Conservation (phyloP, 805 yeast genomes). For the Saccharomycopsis selenospora region DNA sequence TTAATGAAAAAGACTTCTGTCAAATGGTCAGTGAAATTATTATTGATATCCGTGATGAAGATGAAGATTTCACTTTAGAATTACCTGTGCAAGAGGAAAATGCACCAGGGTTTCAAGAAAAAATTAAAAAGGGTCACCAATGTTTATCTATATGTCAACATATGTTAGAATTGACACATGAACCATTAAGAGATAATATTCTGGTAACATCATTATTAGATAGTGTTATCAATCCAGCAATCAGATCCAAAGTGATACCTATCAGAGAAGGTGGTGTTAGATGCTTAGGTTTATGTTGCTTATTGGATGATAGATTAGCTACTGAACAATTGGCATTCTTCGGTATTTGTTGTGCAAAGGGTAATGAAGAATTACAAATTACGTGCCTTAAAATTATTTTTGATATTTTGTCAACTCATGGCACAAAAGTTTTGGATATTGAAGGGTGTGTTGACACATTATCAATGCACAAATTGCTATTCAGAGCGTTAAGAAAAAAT, state of each 20-base stretch:
- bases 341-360: slow-evolving; percentile 63
- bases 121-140: slow-evolving; percentile 33
- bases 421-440: slow-evolving; percentile 55
- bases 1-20: slow-evolving; percentile 77
- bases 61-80: slow-evolving; percentile 29
- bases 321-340: slow-evolving; percentile 55
- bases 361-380: slow-evolving; percentile 53
- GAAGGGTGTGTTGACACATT: slow-evolving; percentile 57
- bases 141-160: slow-evolving; percentile 64
- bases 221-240: slow-evolving; percentile 73
- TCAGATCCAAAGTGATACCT: slow-evolving; percentile 47
- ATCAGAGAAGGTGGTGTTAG: slow-evolving; percentile 60
- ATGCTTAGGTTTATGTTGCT: slow-evolving; percentile 74
- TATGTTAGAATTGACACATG: slow-evolving; percentile 59
- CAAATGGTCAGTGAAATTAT: slow-evolving; percentile 80
- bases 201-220: slow-evolving; percentile 64
- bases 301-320: slow-evolving; percentile 62
- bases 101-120: slow-evolving; percentile 22
- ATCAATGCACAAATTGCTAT: slow-evolving; percentile 62
- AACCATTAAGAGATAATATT: slow-evolving; percentile 56
- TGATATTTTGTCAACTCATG: slow-evolving; percentile 74
- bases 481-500: slow-evolving; percentile 51
- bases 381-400: slow-evolving; percentile 64
- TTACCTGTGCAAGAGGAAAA: slow-evolving; percentile 22
- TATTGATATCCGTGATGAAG: slow-evolving; percentile 70